phyloP scores from a whole-genome alignment of 306 rosid species.

The Spatholobus suberectus region DNA sequence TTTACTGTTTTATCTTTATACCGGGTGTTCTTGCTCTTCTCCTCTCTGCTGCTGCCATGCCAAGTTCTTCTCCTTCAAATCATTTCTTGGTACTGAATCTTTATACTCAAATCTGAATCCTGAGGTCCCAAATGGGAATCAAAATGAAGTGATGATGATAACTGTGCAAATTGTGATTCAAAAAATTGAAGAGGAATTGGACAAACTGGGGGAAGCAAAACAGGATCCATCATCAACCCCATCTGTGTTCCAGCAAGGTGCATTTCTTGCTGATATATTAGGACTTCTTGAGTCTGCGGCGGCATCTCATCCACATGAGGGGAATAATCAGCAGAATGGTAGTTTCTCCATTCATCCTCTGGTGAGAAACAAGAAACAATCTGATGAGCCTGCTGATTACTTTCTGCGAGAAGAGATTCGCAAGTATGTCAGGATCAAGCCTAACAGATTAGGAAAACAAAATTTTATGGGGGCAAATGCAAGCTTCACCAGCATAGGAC shows the following conservation, averaged over 20 bases:
- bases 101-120: constrained; percentile 42
- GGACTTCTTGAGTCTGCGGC: constrained; percentile 59
- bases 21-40: constrained; percentile 57
- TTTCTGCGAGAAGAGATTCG: constrained; percentile 78
- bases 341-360: constrained; percentile 48
- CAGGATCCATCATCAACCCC: constrained; percentile 39
- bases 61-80: constrained; percentile 51
- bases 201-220: constrained; percentile 42
- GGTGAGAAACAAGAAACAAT: constrained; percentile 47
- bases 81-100: constrained; percentile 54
- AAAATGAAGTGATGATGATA: constrained; percentile 26
- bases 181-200: constrained; percentile 56
- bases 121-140: constrained; percentile 34
- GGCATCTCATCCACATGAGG: constrained; percentile 38
- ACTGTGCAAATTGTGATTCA: constrained; percentile 51
- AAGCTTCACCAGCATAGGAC: constrained; percentile 81
- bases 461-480: constrained; percentile 90
- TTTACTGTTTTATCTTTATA: constrained; percentile 48
- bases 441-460: constrained; percentile 72
- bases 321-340: constrained; percentile 10
- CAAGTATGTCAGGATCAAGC: constrained; percentile 70
- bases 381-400: constrained; percentile 57
- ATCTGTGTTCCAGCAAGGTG: constrained; percentile 37
- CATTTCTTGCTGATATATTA: constrained; percentile 70
- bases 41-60: constrained; percentile 51